Evolutionary conservation across 441 rosid species (phyloP).

Genomic region (Eruca vesicaria): DNA sequence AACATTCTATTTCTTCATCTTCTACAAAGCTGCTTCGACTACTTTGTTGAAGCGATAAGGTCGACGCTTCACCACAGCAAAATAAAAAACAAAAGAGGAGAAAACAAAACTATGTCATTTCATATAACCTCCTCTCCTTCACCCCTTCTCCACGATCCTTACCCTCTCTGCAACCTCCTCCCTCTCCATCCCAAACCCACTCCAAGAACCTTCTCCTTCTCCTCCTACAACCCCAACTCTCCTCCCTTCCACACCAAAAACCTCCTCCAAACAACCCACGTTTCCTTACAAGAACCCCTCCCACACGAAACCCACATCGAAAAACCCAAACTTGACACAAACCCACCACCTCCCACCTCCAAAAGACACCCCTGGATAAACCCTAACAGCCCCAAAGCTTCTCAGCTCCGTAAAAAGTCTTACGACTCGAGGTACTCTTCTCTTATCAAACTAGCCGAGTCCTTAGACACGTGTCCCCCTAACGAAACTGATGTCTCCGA

Average conservation of each 20-base stretch:
- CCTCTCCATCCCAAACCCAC: conserved; percentile 35
- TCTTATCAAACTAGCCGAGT: conserved; percentile 60
- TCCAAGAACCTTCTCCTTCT: conserved; percentile 28
- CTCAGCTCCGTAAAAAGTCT: conserved; percentile 52
- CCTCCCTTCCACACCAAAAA: conserved; percentile 33
- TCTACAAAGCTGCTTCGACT: conserved; percentile 4
- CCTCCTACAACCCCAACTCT: conserved; percentile 30
- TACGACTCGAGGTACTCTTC: conserved; percentile 74
- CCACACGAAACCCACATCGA: conserved; percentile 32
- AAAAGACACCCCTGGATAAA: conserved; percentile 73
- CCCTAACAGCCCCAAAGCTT: conserved; percentile 78
- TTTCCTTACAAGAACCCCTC: conserved; percentile 48
- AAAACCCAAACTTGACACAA: conserved; percentile 20
- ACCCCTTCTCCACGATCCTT: conserved; percentile 44
- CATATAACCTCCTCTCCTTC: conserved; percentile 55
- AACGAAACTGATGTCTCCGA: conserved; percentile 41
- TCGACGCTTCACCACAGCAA: not conserved
- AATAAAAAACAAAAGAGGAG: not conserved
- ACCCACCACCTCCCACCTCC: conserved; percentile 24
- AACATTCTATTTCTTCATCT: not conserved
- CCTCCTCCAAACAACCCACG: conserved; percentile 39
- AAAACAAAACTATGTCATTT: conserved; percentile 50
- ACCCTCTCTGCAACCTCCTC: conserved; percentile 39
- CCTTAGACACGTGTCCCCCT: conserved; percentile 49
- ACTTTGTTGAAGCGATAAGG: conserved; percentile 31